These are phyloP conservation scores for Tetraselmis striata DNA, from an alignment of 139 green algal species.

Conservation along the genomic window DNA sequence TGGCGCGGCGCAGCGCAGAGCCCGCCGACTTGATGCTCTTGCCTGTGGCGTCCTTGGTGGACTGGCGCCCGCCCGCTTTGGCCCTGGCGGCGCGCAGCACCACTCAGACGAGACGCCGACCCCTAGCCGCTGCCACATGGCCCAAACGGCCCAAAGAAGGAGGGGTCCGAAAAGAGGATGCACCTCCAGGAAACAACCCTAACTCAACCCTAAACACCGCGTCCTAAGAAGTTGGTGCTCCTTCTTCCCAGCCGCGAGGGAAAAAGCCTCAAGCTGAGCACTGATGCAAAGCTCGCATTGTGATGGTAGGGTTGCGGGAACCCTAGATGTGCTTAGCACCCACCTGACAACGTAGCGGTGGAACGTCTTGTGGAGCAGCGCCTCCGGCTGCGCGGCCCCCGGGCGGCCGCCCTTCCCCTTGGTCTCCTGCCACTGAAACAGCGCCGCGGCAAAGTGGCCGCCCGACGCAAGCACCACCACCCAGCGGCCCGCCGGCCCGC, in stretches of 20 bases:
- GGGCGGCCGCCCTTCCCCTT: conserved; percentile 19
- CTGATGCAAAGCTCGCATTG: too few species aligned
- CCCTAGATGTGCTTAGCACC: too few species aligned
- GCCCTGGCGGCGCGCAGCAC: conserved; percentile 50
- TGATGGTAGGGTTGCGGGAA: too few species aligned
- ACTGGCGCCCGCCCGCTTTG: conserved; percentile 84
- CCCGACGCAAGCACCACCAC: conserved; percentile 28
- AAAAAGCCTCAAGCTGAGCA: too few species aligned
- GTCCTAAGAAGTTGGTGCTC: too few species aligned
- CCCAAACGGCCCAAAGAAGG: too few species aligned
- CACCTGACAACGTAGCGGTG: conserved; percentile 85
- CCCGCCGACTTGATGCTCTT: conserved; percentile 79
- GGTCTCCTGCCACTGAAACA: conserved; percentile 42
- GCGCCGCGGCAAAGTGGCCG: conserved; percentile 70
- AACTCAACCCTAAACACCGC: too few species aligned
- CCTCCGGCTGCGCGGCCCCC: conserved; percentile 28
- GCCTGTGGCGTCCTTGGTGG: conserved; percentile 73
- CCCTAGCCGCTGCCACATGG: too few species aligned
- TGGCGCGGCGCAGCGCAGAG: conserved; percentile 73
- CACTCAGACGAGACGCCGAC: too few species aligned
- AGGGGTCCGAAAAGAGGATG: too few species aligned
- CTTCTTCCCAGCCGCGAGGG: too few species aligned
- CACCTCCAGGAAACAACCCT: too few species aligned
- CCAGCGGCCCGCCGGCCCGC: conserved; percentile 10
- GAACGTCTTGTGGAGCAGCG: conserved; percentile 70